These are phyloP conservation scores for Phlebopus sp. DNA, from an alignment of 1,284 basidiomycete species.

Conservation along the genomic window DNA sequence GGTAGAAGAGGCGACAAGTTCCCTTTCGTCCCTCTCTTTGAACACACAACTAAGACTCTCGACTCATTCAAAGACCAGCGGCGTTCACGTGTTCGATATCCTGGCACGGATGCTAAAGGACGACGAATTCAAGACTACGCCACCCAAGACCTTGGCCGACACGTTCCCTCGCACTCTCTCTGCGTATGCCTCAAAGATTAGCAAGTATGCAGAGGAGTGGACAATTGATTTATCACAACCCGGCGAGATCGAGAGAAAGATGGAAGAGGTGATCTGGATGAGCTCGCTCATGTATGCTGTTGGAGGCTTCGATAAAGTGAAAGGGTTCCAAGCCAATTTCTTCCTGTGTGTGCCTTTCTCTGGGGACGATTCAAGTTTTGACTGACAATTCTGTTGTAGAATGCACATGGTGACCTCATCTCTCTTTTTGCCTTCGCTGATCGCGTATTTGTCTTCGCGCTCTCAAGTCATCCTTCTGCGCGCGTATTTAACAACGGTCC, in stretches of 20 bases:
- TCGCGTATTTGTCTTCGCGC: conserved; percentile 34
- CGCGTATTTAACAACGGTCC: conserved; percentile 37
- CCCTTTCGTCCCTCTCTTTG: conserved; percentile 14
- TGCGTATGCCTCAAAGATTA: conserved; percentile 7
- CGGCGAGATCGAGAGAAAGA: conserved; percentile 39
- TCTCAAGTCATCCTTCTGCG: conserved; percentile 43
- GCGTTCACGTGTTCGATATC: conserved; percentile 28
- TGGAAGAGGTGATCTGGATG: conserved; percentile 49
- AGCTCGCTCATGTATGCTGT: conserved; percentile 42
- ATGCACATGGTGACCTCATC: conserved; percentile 57
- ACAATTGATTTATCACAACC: conserved; percentile 23
- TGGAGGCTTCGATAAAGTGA: conserved; percentile 37
- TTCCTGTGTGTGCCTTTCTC: conserved; percentile 38
- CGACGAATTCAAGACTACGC: conserved; percentile 8
- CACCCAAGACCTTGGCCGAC: neutral
- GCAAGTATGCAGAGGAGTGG: conserved; percentile 25
- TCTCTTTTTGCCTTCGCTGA: conserved; percentile 45
- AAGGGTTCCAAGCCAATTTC: conserved; percentile 45
- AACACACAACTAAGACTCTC: neutral
- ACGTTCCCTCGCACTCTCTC: conserved; percentile 2
- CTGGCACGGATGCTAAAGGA: conserved; percentile 28
- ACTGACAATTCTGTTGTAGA: conserved; percentile 28
- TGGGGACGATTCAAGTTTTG: neutral
- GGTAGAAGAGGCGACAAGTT: neutral
- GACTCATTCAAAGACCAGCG: conserved; percentile 5